Evolutionary conservation across 2,329 filamentous ascomycete genomes (phyloP), one percentile per base, ranked within the genome.

Genomic region (Hypoxylon rubiginosum): DNA sequence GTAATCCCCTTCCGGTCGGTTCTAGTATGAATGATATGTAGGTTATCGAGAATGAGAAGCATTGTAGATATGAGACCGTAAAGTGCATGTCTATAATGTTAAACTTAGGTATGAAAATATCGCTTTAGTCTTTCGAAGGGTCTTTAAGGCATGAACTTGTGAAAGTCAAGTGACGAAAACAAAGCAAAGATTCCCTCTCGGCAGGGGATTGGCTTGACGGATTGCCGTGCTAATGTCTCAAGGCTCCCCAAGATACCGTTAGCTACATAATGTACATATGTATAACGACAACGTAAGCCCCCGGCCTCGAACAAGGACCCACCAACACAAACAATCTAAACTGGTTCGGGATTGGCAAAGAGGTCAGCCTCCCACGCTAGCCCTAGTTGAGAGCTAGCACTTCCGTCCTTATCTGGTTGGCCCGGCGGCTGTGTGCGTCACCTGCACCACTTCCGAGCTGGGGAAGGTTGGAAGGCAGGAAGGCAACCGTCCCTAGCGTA

Each of bases 341-440:
- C 15, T 9, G 0, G 4, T 41, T 61, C 45, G 43, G 41, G 60
- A 4, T 58, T 62, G 39, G 60, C 10, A 3, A 13, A 41, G 28
- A 62, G 60, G 67, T 69, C 64, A 69, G 64, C 64, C 63, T 64
- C 49, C 54, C 52, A 63, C 60, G 58, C 60, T 69, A 64, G 53
- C 51, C 60, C 57, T 39, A 49, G 55, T n/a, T 62, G 54, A 30
- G 54, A 58, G 39, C 52, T 68, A 66, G 62, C 56, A 68, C 55
- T 63, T 58, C 66, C 66, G 59, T 48, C 32, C 62, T 68, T 66
- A 67, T 69, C 67, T 69, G 64, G 67, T 67, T 67, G 67, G 67
- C 60, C 58, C 71, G 58, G 69, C 71, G 65, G 73, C 73, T 73
- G 68, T 73, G 73, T 75, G 74, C 74, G 74, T 75, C 74, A 75